Conservation (phyloP, 176 grass and related monocot genomes). For the Juncus effusus region DNA sequence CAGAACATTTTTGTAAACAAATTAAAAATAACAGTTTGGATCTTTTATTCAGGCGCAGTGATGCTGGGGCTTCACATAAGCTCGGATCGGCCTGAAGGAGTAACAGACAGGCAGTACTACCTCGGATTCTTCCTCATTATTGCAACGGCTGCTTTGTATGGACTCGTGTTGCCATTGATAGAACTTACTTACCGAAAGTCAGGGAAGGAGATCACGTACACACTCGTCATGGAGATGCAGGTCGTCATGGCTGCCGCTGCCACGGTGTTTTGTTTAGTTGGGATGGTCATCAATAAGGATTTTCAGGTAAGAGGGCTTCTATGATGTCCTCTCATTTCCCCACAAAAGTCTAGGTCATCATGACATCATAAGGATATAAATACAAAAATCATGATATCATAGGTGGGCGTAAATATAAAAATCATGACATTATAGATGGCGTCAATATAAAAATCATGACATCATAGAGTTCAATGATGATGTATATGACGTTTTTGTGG, state of each 20-base stretch:
- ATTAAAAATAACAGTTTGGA: too few relatives aligned
- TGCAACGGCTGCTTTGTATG: constrained; percentile 33
- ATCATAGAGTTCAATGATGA: too few relatives aligned
- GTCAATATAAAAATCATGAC: too few relatives aligned
- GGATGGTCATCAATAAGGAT: constrained; percentile 29
- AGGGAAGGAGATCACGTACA: constrained; percentile 20
- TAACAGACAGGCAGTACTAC: constrained; percentile 22
- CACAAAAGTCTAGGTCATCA: too few relatives aligned
- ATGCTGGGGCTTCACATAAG: neutral
- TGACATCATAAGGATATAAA: too few relatives aligned
- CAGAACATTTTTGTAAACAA: too few relatives aligned
- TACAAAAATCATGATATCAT: too few relatives aligned
- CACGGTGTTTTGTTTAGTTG: constrained; percentile 21
- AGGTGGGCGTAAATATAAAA: too few relatives aligned
- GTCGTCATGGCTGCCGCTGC: constrained; percentile 44
- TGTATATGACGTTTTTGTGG: too few relatives aligned
- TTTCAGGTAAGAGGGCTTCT: constrained; percentile 1
- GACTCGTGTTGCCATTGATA: constrained; percentile 32
- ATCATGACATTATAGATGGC: too few relatives aligned
- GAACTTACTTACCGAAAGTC: constrained; percentile 44
- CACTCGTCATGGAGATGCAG: constrained; percentile 44
- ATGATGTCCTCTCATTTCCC: too few relatives aligned
- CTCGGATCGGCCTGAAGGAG: constrained; percentile 5
- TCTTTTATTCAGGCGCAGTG: constrained; percentile 18
- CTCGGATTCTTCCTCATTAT: constrained; percentile 36